These are phyloP conservation scores for Trichoderma asperelloides DNA, from an alignment of 495 filamentous ascomycete species.

Conservation along the genomic window DNA sequence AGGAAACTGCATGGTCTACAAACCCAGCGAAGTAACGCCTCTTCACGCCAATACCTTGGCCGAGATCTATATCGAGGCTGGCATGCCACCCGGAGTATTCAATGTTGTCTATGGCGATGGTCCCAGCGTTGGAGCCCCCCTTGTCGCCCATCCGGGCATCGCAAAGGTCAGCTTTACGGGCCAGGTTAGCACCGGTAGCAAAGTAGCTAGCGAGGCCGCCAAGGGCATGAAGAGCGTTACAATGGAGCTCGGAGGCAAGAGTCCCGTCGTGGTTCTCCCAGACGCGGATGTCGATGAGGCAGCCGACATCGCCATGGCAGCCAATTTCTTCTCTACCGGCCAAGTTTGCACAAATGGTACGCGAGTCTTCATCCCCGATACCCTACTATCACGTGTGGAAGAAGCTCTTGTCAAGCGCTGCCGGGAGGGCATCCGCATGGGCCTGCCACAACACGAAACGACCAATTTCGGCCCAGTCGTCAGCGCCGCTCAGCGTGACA, in stretches of 20 bases:
- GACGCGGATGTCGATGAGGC: slow-evolving; percentile 65
- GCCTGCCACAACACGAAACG: slow-evolving; percentile 49
- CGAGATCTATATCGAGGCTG: slow-evolving; percentile 42
- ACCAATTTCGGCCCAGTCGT: slow-evolving; percentile 59
- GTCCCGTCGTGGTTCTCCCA: slow-evolving; percentile 58
- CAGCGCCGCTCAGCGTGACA: slow-evolving; percentile 28
- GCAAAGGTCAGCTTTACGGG: slow-evolving; percentile 52
- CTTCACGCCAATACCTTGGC: slow-evolving; percentile 53
- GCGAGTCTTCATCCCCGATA: slow-evolving; percentile 58
- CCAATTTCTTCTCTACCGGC: slow-evolving; percentile 62
- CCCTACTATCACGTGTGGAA: slow-evolving; percentile 51
- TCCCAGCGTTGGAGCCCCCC: slow-evolving; percentile 37
- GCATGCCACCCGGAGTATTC: slow-evolving; percentile 50
- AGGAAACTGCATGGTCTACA: slow-evolving; percentile 83
- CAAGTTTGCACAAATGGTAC: slow-evolving; percentile 78
- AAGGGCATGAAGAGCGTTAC: slow-evolving; percentile 63
- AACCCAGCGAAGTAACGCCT: slow-evolving; percentile 73
- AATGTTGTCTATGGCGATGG: slow-evolving; percentile 50
- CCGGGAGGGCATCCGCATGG: slow-evolving; percentile 50
- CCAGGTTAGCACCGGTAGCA: slow-evolving; percentile 35
- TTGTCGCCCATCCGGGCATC: slow-evolving; percentile 44
- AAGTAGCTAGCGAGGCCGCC: slow-evolving; percentile 35
- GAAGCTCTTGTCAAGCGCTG: slow-evolving; percentile 40
- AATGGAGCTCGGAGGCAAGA: slow-evolving; percentile 78
- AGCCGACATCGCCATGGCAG: slow-evolving; percentile 60